Percentiles rank a stretch among this genome's conserved stretches.
phyloP scores from a whole-genome alignment of 352 stramenopile species.

The Pythium sp. region DNA sequence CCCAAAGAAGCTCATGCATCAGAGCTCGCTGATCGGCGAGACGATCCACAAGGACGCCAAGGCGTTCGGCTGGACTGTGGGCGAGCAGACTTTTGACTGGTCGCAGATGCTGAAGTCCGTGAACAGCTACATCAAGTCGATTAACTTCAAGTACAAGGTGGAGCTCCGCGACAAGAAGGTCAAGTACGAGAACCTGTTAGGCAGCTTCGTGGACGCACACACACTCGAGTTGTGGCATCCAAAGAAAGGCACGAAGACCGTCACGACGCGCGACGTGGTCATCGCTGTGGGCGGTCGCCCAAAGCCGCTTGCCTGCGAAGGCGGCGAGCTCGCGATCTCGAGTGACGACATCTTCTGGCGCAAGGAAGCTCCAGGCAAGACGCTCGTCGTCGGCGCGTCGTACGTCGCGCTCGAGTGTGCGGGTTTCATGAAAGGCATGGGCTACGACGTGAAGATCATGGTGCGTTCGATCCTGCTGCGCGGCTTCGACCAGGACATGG shows the following conservation, averaged over 20 bases:
- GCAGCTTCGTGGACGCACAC: constrained; percentile 92
- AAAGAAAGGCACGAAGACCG: constrained; percentile 82
- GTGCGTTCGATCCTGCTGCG: constrained; percentile 96
- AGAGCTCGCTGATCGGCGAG: constrained; percentile 92
- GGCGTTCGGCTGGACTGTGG: constrained; percentile 84
- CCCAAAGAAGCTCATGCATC: constrained; percentile 99
- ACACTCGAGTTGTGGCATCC: constrained; percentile 91
- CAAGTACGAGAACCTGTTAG: constrained; percentile 93
- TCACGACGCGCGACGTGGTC: constrained; percentile 93
- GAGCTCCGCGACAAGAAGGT: constrained; percentile 94
- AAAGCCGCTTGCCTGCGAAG: constrained; percentile 80
- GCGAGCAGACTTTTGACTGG: constrained; percentile 85
- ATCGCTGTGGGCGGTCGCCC: constrained; percentile 95
- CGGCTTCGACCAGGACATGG: constrained; percentile 98
- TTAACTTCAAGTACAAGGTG: constrained; percentile 99
- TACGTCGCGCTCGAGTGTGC: constrained; percentile 99
- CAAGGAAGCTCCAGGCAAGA: constrained; percentile 91
- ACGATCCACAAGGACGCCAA: constrained; percentile 80
- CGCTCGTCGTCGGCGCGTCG: constrained; percentile 95
- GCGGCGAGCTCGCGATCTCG: constrained; percentile 93
- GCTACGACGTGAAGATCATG: constrained; percentile 96
- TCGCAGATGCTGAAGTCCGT: constrained; percentile 90
- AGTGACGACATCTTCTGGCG: constrained; percentile 87
- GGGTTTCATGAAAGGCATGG: constrained; percentile 95
- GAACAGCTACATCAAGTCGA: constrained; percentile 96